Percentiles rank a stretch among this genome's conserved stretches.
Evolutionary conservation across 169 alveolate species (phyloP).

Genomic region (Babesia bovis): DNA sequence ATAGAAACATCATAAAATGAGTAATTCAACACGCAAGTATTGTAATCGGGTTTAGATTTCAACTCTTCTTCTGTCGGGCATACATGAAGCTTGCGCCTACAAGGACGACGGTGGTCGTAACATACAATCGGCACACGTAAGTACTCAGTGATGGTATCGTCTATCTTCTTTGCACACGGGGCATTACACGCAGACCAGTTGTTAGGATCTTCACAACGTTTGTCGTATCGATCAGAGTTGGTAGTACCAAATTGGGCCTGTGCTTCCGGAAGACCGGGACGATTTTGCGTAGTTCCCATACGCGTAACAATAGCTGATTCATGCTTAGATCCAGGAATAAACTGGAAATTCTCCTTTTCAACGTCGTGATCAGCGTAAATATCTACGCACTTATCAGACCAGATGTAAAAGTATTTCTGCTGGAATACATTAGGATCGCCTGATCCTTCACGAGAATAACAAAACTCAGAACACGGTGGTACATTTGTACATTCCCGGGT

Average conservation of each 20-base stretch:
- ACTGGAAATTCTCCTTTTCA: not conserved
- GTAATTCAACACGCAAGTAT: slow-evolving; percentile 1
- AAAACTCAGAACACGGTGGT: slow-evolving; percentile 29
- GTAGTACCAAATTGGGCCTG: too few relatives aligned
- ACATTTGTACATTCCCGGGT: slow-evolving; percentile 32
- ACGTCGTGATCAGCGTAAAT: not conserved
- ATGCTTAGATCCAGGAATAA: not conserved
- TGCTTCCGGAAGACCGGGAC: not conserved
- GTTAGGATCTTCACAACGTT: slow-evolving; percentile 15
- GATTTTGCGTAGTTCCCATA: not conserved
- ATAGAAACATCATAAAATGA: not conserved
- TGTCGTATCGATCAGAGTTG: not conserved
- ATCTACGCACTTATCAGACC: slow-evolving; percentile 41
- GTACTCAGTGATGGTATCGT: slow-evolving; percentile 11
- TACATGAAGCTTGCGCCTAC: not conserved
- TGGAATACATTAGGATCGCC: slow-evolving; percentile 1
- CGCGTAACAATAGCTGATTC: slow-evolving; percentile 3
- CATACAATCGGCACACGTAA: slow-evolving; percentile 18
- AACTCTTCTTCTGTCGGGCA: slow-evolving; percentile 2
- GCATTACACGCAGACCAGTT: slow-evolving; percentile 61
- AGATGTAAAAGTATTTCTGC: slow-evolving; percentile 34
- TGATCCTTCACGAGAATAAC: slow-evolving; percentile 29
- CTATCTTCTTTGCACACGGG: not conserved
- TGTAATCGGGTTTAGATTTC: not conserved
- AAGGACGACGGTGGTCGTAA: not conserved